Evolutionary conservation across 148 eudicot genomes (phyloP), one percentile per base, ranked within the genome.

Genomic region (Heliamphora exappendiculata): DNA sequence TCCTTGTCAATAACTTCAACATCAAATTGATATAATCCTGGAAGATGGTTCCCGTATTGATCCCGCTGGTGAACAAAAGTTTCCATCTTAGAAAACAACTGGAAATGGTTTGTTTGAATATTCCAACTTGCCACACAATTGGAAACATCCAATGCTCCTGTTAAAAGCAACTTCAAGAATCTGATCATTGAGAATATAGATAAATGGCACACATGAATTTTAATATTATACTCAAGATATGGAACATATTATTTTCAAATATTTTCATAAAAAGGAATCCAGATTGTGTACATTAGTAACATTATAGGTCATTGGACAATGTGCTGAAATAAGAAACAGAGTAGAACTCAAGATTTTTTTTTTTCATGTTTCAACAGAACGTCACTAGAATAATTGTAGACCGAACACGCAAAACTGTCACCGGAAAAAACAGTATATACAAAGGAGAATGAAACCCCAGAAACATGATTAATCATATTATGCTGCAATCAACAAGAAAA

Each of bases 1-100:
- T 90, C 90, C 62, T 80, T 86, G 76, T 89, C 90, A 13, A 89
- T 60, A 77, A 95, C 87, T 82, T 93, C 96, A 58, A 95, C 83
- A 74, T 95, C 98, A 80, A 95, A 91, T 65, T 76, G 80, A 75
- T 87, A 93, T 33, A 82, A 54, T 28, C 87, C 94, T 24, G 93
- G 82, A 50, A 89, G 93, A 72, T 85, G 76, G 69, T 95, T 95
- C 67, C 93, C 91, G 72, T 78, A 88, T 39, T 62, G 80, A 85
- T 93, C 99, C 10, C 70, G 81, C 86, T 93, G 98, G 82, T 87
- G 85, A 58, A 95, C 84, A 26, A 84, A 84, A 26, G 83, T 78
- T 80, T 91, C 91, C 85, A 86, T 82, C 78, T 71, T 72, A 22
- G 98, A 91, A 80, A 82, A 86, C 75, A 93, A 33, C 82, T 95